These are phyloP conservation scores for Fusarium keratoplasticum DNA, from an alignment of 2,329 filamentous ascomycete species.

Conservation along the genomic window DNA sequence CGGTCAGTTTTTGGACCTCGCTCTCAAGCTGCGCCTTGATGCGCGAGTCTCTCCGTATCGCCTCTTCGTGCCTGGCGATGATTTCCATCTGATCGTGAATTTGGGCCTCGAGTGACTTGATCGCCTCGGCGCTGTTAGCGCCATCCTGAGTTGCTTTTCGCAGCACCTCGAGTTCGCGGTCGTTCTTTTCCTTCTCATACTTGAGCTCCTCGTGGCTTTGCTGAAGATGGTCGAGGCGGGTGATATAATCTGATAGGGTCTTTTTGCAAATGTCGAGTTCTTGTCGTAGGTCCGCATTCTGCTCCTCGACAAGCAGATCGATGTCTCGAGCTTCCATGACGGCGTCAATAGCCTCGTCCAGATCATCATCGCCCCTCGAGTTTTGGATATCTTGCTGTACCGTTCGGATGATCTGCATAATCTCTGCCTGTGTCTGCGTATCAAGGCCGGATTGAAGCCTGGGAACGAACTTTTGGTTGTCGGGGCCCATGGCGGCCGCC, in stretches of 20 bases:
- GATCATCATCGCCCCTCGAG: conserved; percentile 52
- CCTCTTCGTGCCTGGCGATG: conserved; percentile 74
- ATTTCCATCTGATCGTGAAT: conserved; percentile 76
- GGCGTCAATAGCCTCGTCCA: conserved; percentile 54
- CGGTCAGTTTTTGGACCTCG: conserved; percentile 61
- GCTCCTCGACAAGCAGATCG: conserved; percentile 68
- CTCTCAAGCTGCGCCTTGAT: conserved; percentile 66
- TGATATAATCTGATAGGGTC: conserved; percentile 68
- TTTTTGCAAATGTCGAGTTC: conserved; percentile 67
- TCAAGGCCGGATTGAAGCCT: conserved; percentile 57
- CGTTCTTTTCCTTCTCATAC: conserved; percentile 69
- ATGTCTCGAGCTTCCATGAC: conserved; percentile 62
- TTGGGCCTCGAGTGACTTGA: conserved; percentile 66
- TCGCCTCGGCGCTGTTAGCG: conserved; percentile 62
- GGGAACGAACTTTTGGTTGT: conserved; percentile 65
- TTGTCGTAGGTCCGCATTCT: conserved; percentile 62
- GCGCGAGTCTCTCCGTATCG: conserved; percentile 51
- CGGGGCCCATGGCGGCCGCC: conserved; percentile 70
- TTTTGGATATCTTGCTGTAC: conserved; percentile 54
- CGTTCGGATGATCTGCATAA: conserved; percentile 58
- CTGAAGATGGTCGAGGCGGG: conserved; percentile 69
- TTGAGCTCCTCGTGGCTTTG: conserved; percentile 74
- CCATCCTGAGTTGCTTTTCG: conserved; percentile 64
- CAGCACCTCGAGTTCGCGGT: conserved; percentile 64
- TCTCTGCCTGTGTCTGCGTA: conserved; percentile 56